Evolutionary conservation across 2,329 filamentous ascomycete genomes (phyloP).

Genomic region (Albifimbria verrucaria): DNA sequence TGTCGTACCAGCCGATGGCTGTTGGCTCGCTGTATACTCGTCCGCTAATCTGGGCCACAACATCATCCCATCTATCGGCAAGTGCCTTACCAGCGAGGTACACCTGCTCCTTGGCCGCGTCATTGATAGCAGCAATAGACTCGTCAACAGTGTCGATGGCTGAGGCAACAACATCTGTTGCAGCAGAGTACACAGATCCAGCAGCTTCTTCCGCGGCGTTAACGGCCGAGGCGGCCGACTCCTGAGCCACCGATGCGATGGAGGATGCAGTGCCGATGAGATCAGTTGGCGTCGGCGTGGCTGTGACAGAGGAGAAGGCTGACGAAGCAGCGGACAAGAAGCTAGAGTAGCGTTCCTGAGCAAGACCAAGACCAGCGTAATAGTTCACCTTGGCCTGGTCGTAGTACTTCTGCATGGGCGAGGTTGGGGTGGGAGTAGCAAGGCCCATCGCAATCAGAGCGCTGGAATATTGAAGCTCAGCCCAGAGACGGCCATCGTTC

Average conservation of each 20-base stretch:
- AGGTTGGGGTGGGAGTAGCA: slow-evolving; percentile 49
- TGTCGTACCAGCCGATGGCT: slow-evolving; percentile 54
- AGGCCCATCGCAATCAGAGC: slow-evolving; percentile 63
- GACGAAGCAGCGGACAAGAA: slow-evolving; percentile 71
- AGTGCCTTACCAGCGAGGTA: slow-evolving; percentile 33
- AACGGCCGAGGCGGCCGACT: slow-evolving; percentile 42
- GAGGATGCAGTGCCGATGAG: slow-evolving; percentile 45
- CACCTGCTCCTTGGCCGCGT: slow-evolving; percentile 39
- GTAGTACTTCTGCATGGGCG: slow-evolving; percentile 53
- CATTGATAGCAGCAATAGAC: slow-evolving; percentile 37
- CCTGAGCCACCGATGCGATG: slow-evolving; percentile 45
- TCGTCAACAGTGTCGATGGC: slow-evolving; percentile 35
- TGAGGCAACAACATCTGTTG: slow-evolving; percentile 38
- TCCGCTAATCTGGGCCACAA: slow-evolving; percentile 61
- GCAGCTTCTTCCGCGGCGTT: slow-evolving; percentile 47
- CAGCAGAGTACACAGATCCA: slow-evolving; percentile 47
- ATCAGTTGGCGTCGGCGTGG: slow-evolving; percentile 59
- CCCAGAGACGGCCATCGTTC: slow-evolving; percentile 66
- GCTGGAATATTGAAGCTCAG: slow-evolving; percentile 67
- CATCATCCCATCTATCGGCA: slow-evolving; percentile 35
- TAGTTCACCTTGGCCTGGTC: slow-evolving; percentile 65
- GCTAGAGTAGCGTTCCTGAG: slow-evolving; percentile 74
- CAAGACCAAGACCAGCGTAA: slow-evolving; percentile 74
- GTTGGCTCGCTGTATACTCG: slow-evolving; percentile 68
- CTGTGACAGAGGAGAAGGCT: slow-evolving; percentile 58